phyloP scores from a whole-genome alignment of 192 early-diverging fungal species.

The Coemansia asiatica region DNA sequence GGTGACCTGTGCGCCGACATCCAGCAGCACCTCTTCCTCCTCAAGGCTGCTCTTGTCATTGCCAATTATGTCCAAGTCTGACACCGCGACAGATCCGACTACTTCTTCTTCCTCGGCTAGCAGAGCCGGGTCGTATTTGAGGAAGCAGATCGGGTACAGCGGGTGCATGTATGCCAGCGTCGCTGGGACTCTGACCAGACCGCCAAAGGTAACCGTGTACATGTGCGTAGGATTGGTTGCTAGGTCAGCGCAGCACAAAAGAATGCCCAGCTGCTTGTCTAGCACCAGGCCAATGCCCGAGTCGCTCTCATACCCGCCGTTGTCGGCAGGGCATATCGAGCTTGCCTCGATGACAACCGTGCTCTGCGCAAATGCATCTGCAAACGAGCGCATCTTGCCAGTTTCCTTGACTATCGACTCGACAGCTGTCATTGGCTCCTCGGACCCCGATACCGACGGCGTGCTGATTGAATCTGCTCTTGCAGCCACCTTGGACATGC shows the following conservation, averaged over 20 bases:
- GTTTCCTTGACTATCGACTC: too few relatives aligned
- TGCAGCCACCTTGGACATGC: background rate
- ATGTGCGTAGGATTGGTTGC: background rate
- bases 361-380: slow-evolving; percentile 6
- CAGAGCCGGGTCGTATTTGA: slow-evolving; percentile 2
- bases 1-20: slow-evolving; percentile 14
- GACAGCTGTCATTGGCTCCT: background rate
- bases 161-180: slow-evolving; percentile 4
- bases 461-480: too few relatives aligned
- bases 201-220: background rate
- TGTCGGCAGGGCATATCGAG: slow-evolving; percentile 23
- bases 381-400: background rate
- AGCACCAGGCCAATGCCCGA: slow-evolving; percentile 68
- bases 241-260: slow-evolving; percentile 61
- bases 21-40: slow-evolving; percentile 1
- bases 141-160: slow-evolving; percentile 6
- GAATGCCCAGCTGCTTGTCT: slow-evolving; percentile 71
- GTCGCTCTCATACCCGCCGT: slow-evolving; percentile 12
- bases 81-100: slow-evolving; percentile 45
- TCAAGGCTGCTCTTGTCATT: background rate
- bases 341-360: slow-evolving; percentile 15
- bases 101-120: slow-evolving; percentile 51
- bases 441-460: background rate
- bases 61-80: background rate
- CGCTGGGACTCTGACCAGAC: background rate